Conservation (phyloP, 2,329 filamentous ascomycete genomes). For the Diplodia intermedia region DNA sequence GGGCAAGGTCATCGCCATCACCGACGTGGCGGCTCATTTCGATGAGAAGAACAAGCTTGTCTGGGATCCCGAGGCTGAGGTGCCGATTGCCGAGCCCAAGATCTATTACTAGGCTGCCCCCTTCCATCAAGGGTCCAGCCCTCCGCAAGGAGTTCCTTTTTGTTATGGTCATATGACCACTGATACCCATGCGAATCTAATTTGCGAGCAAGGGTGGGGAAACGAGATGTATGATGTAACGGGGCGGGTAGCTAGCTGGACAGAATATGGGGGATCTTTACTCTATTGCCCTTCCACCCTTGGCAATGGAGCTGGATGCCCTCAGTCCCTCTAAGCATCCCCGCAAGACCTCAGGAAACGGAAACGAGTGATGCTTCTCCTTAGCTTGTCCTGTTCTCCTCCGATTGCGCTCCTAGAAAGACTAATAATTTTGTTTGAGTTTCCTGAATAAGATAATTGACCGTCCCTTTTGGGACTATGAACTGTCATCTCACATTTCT, state of each 20-base stretch:
- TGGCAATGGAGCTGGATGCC: background rate
- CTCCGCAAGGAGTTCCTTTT: background rate
- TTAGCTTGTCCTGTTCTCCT: background rate
- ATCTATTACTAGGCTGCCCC: constrained; percentile 27
- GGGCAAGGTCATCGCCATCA: constrained; percentile 46
- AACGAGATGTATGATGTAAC: constrained; percentile 12
- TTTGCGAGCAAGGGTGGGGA: constrained; percentile 9
- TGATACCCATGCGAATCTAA: constrained; percentile 19
- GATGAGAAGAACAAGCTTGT: constrained; percentile 55
- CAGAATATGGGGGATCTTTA: background rate
- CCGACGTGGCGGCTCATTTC: constrained; percentile 55
- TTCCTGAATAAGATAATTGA: background rate
- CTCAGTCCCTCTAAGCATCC: background rate
- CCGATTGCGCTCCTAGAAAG: background rate
- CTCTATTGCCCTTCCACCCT: constrained; percentile 3
- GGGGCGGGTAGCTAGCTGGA: background rate
- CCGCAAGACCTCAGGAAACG: background rate
- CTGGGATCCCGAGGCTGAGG: constrained; percentile 30
- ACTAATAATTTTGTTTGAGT: background rate
- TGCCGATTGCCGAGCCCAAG: constrained; percentile 32
- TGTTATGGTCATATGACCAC: background rate
- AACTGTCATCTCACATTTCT: background rate
- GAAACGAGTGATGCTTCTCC: constrained; percentile 22
- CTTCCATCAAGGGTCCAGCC: background rate
- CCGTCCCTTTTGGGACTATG: background rate